A percentile compares a stretch with the other conserved stretches of the same genome.
Evolutionary conservation across 2,329 filamentous ascomycete species (phyloP).

Genomic region (Neocucurbitaria cava): DNA sequence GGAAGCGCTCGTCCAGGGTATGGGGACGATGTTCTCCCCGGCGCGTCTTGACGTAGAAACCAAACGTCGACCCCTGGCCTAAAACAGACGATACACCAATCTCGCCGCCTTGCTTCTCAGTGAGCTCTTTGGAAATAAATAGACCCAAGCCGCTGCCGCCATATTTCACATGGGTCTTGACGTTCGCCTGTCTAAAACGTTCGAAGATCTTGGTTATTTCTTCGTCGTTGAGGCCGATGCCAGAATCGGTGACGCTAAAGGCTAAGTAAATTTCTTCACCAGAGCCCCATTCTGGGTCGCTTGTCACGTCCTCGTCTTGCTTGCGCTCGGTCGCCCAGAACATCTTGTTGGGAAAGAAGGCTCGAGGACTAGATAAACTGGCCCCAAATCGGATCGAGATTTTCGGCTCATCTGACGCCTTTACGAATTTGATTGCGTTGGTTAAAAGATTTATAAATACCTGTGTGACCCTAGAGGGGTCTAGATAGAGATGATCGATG

Average conservation of each 20-base stretch:
- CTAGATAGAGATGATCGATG: conserved; percentile 51
- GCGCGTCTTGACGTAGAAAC: conserved; percentile 52
- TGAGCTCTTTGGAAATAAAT: conserved; percentile 55
- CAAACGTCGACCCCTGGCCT: conserved; percentile 51
- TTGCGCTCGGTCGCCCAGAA: conserved; percentile 40
- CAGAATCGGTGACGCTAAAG: conserved; percentile 50
- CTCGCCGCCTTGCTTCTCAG: conserved; percentile 55
- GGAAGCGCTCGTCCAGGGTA: conserved; percentile 10
- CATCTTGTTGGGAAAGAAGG: conserved; percentile 35
- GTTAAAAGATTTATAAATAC: conserved; percentile 82
- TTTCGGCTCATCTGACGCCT: conserved; percentile 39
- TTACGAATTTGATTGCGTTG: conserved; percentile 53
- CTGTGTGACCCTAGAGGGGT: conserved; percentile 61
- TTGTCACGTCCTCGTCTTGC: conserved; percentile 30
- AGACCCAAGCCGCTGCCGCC: conserved; percentile 55
- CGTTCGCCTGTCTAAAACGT: conserved; percentile 45
- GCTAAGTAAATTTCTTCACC: conserved; percentile 50
- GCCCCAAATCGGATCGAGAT: conserved; percentile 52
- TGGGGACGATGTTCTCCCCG: conserved; percentile 24
- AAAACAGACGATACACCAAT: conserved; percentile 52
- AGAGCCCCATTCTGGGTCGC: conserved; percentile 43
- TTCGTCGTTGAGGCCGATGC: conserved; percentile 49
- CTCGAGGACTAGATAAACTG: conserved; percentile 25
- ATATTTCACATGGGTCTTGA: conserved; percentile 50
- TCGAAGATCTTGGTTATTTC: conserved; percentile 51